Evolutionary conservation across 1,284 basidiomycete genomes (phyloP).

Genomic region (Pisolithus thermaeus): DNA sequence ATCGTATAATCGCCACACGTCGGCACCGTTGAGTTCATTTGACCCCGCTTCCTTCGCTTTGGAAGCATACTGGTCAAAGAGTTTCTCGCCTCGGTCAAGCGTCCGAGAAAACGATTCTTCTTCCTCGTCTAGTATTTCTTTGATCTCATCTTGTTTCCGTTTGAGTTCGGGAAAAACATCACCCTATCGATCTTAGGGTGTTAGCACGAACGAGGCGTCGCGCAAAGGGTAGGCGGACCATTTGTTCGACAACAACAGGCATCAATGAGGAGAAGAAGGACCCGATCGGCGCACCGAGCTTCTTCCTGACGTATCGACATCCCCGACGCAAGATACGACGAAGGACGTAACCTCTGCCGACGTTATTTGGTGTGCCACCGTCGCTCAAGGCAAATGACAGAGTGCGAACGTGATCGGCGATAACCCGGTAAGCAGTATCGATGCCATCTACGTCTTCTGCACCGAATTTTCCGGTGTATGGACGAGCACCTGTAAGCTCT

Average conservation of each 20-base stretch:
- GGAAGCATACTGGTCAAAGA: constrained; percentile 89
- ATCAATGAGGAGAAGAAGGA: constrained; percentile 92
- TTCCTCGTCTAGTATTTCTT: constrained; percentile 96
- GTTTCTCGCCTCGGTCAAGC: constrained; percentile 92
- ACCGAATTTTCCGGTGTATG: constrained; percentile 89
- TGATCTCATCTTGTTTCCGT: constrained; percentile 80
- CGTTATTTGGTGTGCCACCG: constrained; percentile 93
- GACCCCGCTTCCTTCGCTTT: constrained; percentile 61
- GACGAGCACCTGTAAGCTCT: constrained; percentile 82
- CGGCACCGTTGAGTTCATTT: constrained; percentile 78
- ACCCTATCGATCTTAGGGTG: constrained; percentile 45
- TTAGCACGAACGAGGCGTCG: constrained; percentile 8
- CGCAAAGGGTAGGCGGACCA: constrained; percentile 47
- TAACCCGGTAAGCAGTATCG: constrained; percentile 95
- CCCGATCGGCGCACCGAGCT: constrained; percentile 91
- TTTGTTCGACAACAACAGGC: constrained; percentile 84
- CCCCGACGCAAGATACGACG: constrained; percentile 90
- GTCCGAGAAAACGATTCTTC: constrained; percentile 96
- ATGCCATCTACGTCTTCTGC: constrained; percentile 92
- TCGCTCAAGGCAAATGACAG: constrained; percentile 95
- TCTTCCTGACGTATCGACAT: constrained; percentile 92
- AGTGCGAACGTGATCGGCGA: constrained; percentile 95
- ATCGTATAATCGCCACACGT: constrained; percentile 97
- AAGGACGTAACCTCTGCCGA: constrained; percentile 94
- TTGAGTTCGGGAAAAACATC: constrained; percentile 91